phyloP scores from a whole-genome alignment of 225 moss, liverwort and hornwort genomes.

The Bryum argenteum region DNA sequence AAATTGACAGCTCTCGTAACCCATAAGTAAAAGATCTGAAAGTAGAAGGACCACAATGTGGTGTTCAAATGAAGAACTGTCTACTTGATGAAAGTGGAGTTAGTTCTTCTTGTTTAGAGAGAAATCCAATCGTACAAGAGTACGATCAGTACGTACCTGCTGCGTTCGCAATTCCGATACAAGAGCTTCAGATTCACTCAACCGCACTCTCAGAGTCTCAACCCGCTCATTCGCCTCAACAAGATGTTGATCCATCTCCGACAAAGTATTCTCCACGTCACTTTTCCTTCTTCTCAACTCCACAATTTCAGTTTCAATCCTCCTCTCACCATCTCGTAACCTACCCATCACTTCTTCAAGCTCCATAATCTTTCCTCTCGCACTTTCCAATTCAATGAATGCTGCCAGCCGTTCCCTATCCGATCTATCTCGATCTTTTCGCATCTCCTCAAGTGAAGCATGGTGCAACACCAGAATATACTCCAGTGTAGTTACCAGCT shows the following conservation, averaged over 20 bases:
- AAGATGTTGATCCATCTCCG: conserved; percentile 41
- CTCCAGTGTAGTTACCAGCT: conserved; percentile 41
- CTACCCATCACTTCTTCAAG: conserved; percentile 47
- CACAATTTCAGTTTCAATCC: conserved; percentile 32
- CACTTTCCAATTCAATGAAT: conserved; percentile 31
- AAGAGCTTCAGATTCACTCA: conserved; percentile 45
- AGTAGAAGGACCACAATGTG: too few species aligned
- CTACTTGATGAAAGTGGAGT: too few species aligned
- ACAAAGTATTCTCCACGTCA: conserved; percentile 37
- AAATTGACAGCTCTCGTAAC: not conserved
- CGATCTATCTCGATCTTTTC: conserved; percentile 35
- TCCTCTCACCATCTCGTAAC: conserved; percentile 34
- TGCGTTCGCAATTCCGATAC: conserved; percentile 35
- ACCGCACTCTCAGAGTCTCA: conserved; percentile 36
- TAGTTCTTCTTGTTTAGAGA: too few species aligned
- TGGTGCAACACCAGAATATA: conserved; percentile 34
- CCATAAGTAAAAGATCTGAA: not conserved
- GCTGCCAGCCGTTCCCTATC: conserved; percentile 21
- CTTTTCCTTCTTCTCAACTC: conserved; percentile 40
- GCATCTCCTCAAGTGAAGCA: conserved; percentile 24
- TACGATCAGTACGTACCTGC: conserved; percentile 25
- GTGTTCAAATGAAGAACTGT: too few species aligned
- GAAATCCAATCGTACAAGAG: not conserved
- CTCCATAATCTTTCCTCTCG: conserved; percentile 31
- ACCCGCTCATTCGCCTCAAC: conserved; percentile 42